phyloP scores from a whole-genome alignment of 2,329 filamentous ascomycete genomes.

The Juglanconis oblonga region DNA sequence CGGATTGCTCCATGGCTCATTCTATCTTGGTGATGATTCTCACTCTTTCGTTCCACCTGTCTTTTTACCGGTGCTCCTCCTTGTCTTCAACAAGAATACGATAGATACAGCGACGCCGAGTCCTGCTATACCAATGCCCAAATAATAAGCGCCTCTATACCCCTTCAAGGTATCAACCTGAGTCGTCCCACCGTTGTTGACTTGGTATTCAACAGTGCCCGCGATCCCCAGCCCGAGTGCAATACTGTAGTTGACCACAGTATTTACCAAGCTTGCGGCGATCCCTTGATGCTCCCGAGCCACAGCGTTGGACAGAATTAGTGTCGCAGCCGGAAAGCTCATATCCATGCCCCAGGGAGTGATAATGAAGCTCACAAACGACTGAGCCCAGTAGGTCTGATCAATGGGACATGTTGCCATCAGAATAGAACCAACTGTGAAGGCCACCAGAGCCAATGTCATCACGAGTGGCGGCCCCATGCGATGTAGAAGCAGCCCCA shows the following conservation, averaged over 20 bases:
- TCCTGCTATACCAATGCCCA: slow-evolving; percentile 20
- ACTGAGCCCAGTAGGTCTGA: slow-evolving; percentile 52
- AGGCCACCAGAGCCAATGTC: slow-evolving; percentile 21
- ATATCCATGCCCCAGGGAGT: slow-evolving; percentile 53
- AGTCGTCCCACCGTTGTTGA: slow-evolving; percentile 25
- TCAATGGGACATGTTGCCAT: slow-evolving; percentile 34
- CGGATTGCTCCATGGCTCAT: neutral
- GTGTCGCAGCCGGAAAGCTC: slow-evolving; percentile 49
- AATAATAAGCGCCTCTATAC: slow-evolving; percentile 19
- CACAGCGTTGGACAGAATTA: slow-evolving; percentile 43
- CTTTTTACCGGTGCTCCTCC: neutral
- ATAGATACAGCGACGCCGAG: slow-evolving; percentile 17
- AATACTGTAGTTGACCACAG: slow-evolving; percentile 56
- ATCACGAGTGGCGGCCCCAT: slow-evolving; percentile 26
- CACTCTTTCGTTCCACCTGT: no score
- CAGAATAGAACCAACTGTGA: slow-evolving; percentile 23
- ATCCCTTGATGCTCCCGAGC: slow-evolving; percentile 26
- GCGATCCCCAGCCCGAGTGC: slow-evolving; percentile 52
- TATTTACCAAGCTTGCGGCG: slow-evolving; percentile 45
- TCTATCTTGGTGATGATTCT: neutral
- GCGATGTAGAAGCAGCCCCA: slow-evolving; percentile 30
- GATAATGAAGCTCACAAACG: slow-evolving; percentile 44
- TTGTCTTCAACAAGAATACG: slow-evolving; percentile 12
- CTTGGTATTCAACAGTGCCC: slow-evolving; percentile 47
- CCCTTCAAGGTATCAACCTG: slow-evolving; percentile 14